phyloP scores from a whole-genome alignment of 441 rosid species.

The Croton laevigatus region DNA sequence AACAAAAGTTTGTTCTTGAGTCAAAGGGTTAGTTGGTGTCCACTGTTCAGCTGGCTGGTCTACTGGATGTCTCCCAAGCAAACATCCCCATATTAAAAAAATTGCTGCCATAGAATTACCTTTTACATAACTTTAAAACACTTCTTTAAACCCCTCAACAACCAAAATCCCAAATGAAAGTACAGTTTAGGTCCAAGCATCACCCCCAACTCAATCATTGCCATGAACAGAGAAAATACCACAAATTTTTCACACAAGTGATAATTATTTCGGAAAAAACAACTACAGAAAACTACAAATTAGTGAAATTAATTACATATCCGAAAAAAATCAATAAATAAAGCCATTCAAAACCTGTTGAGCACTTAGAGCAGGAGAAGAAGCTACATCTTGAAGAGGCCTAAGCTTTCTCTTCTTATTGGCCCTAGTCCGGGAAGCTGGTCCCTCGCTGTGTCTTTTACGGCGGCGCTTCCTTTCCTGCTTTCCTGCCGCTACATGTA shows the following conservation, averaged over 20 bases:
- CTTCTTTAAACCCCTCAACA: conserved; percentile 19
- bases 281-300: too few species aligned
- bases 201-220: conserved; percentile 3
- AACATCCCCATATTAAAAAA: conserved; percentile 1
- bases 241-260: conserved; percentile 4
- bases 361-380: conserved; percentile 21
- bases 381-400: conserved; percentile 39
- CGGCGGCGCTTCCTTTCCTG: conserved; percentile 15
- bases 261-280: background rate
- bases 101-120: background rate
- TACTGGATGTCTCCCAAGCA: conserved; percentile 3
- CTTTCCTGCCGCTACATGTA: background rate
- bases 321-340: background rate
- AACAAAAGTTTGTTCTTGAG: background rate
- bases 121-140: background rate
- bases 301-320: background rate
- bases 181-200: background rate
- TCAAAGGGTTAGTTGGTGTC: conserved; percentile 11
- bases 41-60: conserved; percentile 1
- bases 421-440: conserved; percentile 35
- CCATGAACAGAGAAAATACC: conserved; percentile 4
- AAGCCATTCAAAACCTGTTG: conserved; percentile 17
- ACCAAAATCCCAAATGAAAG: conserved; percentile 14
- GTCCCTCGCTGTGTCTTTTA: conserved; percentile 24
- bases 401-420: conserved; percentile 46